Conservation (phyloP, 2,329 filamentous ascomycete species). For the Aureobasidium zeae region DNA sequence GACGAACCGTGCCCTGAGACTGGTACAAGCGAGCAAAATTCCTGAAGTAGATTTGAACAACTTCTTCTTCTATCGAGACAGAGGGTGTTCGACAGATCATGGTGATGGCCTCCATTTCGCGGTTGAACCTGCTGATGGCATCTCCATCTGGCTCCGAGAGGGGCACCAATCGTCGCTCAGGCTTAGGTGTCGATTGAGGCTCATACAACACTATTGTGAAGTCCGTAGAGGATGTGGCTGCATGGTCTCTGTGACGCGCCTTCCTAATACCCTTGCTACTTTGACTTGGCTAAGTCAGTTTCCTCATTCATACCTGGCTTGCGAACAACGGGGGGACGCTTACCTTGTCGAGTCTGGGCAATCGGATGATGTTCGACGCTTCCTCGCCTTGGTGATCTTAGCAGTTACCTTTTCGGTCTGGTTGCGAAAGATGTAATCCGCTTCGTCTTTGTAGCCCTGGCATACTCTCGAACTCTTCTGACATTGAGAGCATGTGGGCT, state of each 20-base stretch:
- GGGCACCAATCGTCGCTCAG: neutral
- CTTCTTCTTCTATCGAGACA: conserved; percentile 12
- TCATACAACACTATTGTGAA: no score
- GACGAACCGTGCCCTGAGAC: conserved; percentile 1
- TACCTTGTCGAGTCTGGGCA: conserved; percentile 5
- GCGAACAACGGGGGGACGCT: neutral
- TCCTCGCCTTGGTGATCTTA: conserved; percentile 1
- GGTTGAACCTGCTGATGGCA: neutral
- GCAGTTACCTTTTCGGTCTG: conserved; percentile 50
- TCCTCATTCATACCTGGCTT: conserved; percentile 1
- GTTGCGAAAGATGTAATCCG: conserved; percentile 63
- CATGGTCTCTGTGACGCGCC: neutral
- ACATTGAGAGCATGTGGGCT: conserved; percentile 57
- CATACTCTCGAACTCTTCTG: conserved; percentile 54
- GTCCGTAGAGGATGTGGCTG: neutral
- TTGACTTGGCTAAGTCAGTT: neutral
- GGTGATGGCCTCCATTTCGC: conserved; percentile 40
- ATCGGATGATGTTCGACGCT: neutral
- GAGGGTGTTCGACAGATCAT: conserved; percentile 29
- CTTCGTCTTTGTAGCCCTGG: conserved; percentile 61
- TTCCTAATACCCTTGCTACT: neutral
- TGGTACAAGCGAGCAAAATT: conserved; percentile 8
- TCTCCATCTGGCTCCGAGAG: no score
- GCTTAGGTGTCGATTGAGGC: neutral
- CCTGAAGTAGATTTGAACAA: conserved; percentile 9